phyloP scores from a whole-genome alignment of 2,329 filamentous ascomycete genomes.

The Aureobasidium sp. region DNA sequence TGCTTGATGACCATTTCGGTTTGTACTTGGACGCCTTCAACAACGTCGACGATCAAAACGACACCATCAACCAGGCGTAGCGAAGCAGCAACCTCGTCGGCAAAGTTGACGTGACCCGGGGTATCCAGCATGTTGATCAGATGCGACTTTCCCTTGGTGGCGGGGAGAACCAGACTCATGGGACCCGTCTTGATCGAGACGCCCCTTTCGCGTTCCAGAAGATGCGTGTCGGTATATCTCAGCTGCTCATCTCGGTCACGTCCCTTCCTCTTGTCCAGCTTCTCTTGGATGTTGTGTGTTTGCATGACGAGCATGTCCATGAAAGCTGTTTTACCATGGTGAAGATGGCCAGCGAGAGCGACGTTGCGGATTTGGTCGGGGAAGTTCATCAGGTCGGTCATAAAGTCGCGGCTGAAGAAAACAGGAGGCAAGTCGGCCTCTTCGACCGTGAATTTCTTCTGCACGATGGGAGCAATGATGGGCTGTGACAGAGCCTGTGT shows the following conservation, averaged over 20 bases:
- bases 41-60: constrained; percentile 87
- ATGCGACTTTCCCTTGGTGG: constrained; percentile 87
- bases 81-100: constrained; percentile 87
- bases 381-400: constrained; percentile 93
- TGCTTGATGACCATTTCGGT: constrained; percentile 97
- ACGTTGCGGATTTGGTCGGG: constrained; percentile 91
- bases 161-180: constrained; percentile 86
- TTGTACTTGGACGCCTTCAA: constrained; percentile 98
- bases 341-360: constrained; percentile 82
- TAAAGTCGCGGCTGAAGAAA: constrained; percentile 79
- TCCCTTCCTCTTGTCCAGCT: constrained; percentile 71
- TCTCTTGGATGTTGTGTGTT: constrained; percentile 77
- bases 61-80: constrained; percentile 84
- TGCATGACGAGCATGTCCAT: constrained; percentile 98
- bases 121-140: constrained; percentile 93
- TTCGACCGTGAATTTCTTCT: constrained; percentile 93
- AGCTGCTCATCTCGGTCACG: constrained; percentile 80
- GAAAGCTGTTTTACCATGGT: constrained; percentile 96
- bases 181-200: constrained; percentile 87
- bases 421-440: constrained; percentile 85
- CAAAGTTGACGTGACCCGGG: constrained; percentile 96
- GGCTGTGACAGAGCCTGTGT: constrained; percentile 85
- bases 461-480: constrained; percentile 84
- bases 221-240: constrained; percentile 86
- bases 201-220: constrained; percentile 80